Evolutionary conservation across 164 flowering plant species (phyloP).

Genomic region (Magnolia changhungtana): DNA sequence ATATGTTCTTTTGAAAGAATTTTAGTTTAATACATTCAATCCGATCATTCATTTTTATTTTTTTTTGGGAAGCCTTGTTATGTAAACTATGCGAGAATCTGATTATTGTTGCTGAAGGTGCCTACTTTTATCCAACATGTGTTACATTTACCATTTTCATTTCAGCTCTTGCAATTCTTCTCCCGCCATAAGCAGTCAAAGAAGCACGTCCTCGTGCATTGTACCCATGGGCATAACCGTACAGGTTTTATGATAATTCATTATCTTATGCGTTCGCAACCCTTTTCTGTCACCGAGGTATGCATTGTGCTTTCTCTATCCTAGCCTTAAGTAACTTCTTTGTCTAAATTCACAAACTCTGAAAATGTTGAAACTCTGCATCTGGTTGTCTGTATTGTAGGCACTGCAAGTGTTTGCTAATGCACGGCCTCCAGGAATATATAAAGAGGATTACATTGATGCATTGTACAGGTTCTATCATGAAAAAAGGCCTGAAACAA

Average conservation of each 20-base stretch:
- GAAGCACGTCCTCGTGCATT: constrained; percentile 84
- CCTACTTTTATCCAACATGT: not conserved
- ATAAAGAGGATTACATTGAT: constrained; percentile 88
- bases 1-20: too few relatives aligned
- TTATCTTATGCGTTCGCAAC: constrained; percentile 73
- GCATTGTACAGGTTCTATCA: constrained; percentile 83
- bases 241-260: constrained; percentile 97
- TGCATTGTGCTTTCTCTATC: constrained; percentile 7
- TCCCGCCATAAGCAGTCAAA: constrained; percentile 66
- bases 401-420: constrained; percentile 74
- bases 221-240: constrained; percentile 98
- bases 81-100: too few relatives aligned
- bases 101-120: too few relatives aligned
- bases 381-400: constrained; percentile 29
- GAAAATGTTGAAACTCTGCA: not conserved
- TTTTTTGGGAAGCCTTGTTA: too few relatives aligned
- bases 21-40: too few relatives aligned
- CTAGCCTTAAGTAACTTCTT: not conserved
- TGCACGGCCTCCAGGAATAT: constrained; percentile 97
- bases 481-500: constrained; percentile 73
- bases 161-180: constrained; percentile 76
- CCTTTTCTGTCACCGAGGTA: constrained; percentile 78
- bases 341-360: not conserved
- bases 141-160: constrained; percentile 4
- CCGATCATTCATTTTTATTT: too few relatives aligned